phyloP scores from a whole-genome alignment of 371 early-diverging fungal genomes.

The Haplosporangium sp. region DNA sequence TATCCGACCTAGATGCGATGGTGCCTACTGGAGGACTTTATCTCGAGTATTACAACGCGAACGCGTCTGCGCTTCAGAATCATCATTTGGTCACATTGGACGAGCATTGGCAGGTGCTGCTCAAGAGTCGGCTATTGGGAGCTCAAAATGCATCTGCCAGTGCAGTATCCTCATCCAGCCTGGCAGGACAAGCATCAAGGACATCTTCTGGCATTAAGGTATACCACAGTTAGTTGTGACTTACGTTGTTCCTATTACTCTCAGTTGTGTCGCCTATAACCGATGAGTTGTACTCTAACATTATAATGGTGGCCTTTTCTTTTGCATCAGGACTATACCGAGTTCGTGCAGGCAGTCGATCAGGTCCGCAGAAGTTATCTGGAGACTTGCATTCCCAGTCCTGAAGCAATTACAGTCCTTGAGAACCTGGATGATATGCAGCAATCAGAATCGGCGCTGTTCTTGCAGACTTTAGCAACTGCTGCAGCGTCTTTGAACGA shows the following conservation, averaged over 20 bases:
- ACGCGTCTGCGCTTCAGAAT: slow-evolving; percentile 34
- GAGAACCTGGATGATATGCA: slow-evolving; percentile 46
- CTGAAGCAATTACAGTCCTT: slow-evolving; percentile 35
- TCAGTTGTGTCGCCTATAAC: not conserved
- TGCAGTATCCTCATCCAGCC: not conserved
- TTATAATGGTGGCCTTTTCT: not conserved
- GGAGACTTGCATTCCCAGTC: slow-evolving; percentile 44
- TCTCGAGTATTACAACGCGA: slow-evolving; percentile 36
- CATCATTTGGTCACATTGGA: slow-evolving; percentile 31
- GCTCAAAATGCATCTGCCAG: not conserved
- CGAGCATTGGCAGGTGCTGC: slow-evolving; percentile 31
- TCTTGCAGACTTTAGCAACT: slow-evolving; percentile 17
- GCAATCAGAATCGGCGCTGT: slow-evolving; percentile 23
- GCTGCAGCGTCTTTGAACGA: not conserved
- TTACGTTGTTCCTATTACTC: no score
- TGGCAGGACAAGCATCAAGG: not conserved
- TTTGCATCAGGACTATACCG: slow-evolving; percentile 16
- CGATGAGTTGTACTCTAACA: not conserved
- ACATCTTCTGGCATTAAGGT: slow-evolving; percentile 29
- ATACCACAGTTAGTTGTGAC: not conserved
- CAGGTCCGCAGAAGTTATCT: slow-evolving; percentile 33
- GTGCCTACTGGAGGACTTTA: slow-evolving; percentile 34
- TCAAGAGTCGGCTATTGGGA: slow-evolving; percentile 21
- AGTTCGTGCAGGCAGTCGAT: slow-evolving; percentile 35
- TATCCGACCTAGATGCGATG: slow-evolving; percentile 9